Evolutionary conservation across 1,284 basidiomycete species (phyloP).

Genomic region (Kalmanozyma brasiliensis): DNA sequence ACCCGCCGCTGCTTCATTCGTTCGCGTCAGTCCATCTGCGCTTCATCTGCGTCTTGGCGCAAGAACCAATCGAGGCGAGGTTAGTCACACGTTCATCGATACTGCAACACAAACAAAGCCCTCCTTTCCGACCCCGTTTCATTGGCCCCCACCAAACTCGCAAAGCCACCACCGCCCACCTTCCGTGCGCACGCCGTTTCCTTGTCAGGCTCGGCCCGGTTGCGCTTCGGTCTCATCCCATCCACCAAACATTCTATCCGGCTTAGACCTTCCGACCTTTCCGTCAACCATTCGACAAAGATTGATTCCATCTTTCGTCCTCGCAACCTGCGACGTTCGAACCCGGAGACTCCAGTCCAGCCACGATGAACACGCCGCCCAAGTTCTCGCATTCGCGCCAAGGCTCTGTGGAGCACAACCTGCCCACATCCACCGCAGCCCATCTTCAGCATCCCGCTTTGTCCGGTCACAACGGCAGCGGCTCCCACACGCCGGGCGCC

Average conservation of each 20-base stretch:
- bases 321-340: background rate
- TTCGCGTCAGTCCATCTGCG: too few species aligned
- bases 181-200: too few species aligned
- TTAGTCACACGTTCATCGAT: too few species aligned
- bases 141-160: too few species aligned
- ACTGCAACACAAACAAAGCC: too few species aligned
- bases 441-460: constrained; percentile 45
- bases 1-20: too few species aligned
- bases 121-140: background rate
- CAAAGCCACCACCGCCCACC: too few species aligned
- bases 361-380: constrained; percentile 48
- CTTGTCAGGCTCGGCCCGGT: too few species aligned
- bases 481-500: constrained; percentile 32
- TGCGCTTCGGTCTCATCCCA: background rate
- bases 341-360: background rate
- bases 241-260: too few species aligned
- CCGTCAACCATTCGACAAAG: background rate
- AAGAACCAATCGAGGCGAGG: too few species aligned
- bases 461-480: constrained; percentile 20
- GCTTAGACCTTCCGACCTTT: background rate
- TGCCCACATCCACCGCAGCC: constrained; percentile 26
- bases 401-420: constrained; percentile 42
- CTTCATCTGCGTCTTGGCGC: too few species aligned
- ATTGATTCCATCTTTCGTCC: background rate
- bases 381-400: constrained; percentile 51